Base-by-base conservation (phyloP, 2,329 filamentous ascomycete species). In the Paecilomyces niveus region DNA sequence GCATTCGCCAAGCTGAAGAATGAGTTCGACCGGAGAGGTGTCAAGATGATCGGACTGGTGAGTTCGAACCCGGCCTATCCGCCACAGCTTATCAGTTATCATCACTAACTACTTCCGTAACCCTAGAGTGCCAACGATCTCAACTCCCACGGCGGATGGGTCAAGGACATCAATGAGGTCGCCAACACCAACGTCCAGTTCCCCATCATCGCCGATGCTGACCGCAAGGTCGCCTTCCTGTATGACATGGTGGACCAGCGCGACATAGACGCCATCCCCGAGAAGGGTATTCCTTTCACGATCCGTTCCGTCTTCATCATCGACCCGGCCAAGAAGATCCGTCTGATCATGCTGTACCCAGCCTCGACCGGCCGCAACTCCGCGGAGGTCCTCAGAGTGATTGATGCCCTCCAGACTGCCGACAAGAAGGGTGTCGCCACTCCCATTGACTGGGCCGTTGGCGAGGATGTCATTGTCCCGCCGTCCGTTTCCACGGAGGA, bases 291-390 rank as follows among this genome's bases (percentile, higher is more conserved):
- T 67, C 90, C 92, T 58, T 93, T 96, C 79, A 96, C 92, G 68
- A 96, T 97, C 79, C 90, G 92, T 70, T 91, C 89, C 67, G 92
- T 96, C 72, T 96, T 95, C 83, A 83, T 96, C 79, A 94, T 96
- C 75, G 92, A 96, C 81, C 92, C 92, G 64, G 86, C 85, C 77
- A 96, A 96, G 87, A 93, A 88, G 76, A 94, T 96, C 78, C 88
- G 92, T 68, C 86, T 92, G 73, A 95, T 91, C 74, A 89, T 96
- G 80, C 87, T 89, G 72, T 97, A 96, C 82, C 92, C 92, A 51
- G 92, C 92, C 61, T 92, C 89, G 59, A 95, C 91, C 52, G 92
- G 92, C 77, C 86, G 89, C 72, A 92, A 92, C 82, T 86, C 87
- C 62, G 82, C 85, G 65, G 89, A 92, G 82, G 86, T 92, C 56